phyloP scores from a whole-genome alignment of 257 asterid genomes.

The Nicotiana knightiana region DNA sequence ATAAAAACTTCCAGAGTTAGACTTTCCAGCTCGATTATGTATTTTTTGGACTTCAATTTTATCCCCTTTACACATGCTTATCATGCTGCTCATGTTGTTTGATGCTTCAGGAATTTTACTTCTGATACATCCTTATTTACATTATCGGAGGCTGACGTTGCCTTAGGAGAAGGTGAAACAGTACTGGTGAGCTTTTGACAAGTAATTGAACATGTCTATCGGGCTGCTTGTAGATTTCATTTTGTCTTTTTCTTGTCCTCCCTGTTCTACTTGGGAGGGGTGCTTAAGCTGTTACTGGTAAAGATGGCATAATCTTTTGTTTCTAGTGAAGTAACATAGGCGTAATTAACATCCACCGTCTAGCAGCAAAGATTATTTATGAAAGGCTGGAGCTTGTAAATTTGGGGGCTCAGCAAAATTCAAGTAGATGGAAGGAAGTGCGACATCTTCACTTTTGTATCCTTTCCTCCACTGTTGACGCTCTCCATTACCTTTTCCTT shows the following conservation, averaged over 20 bases:
- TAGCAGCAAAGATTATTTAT: not conserved
- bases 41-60: constrained; percentile 8
- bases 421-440: not conserved
- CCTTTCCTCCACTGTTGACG: not conserved
- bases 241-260: not conserved
- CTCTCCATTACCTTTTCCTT: not conserved
- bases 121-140: constrained; percentile 49
- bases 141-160: constrained; percentile 65
- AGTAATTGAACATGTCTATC: not conserved
- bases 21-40: not conserved
- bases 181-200: constrained; percentile 50
- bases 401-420: not conserved
- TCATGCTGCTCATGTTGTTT: constrained; percentile 15
- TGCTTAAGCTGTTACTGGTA: not conserved
- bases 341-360: not conserved
- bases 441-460: not conserved
- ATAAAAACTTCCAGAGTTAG: constrained; percentile 10
- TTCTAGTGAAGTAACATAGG: not conserved
- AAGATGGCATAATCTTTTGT: not conserved
- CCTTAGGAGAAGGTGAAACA: constrained; percentile 64
- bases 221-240: constrained; percentile 1
- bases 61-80: constrained; percentile 8
- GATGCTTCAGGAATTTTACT: constrained; percentile 49
- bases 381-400: not conserved
- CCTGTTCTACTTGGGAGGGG: not conserved